phyloP scores from a whole-genome alignment of 495 filamentous ascomycete species.

The Hypoxylon lienhwacheense region DNA sequence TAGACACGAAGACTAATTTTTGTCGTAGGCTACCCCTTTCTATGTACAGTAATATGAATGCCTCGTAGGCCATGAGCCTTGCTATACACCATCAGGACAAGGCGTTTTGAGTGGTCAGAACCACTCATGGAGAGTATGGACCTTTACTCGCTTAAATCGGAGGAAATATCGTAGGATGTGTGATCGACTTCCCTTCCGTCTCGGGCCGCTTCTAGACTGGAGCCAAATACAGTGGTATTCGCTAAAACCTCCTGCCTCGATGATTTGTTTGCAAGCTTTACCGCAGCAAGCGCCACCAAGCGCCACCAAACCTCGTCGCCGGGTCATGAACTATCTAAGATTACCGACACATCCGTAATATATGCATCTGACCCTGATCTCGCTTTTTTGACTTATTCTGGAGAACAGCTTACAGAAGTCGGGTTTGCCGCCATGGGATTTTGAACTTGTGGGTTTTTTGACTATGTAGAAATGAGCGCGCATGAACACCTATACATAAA shows the following conservation, averaged over 20 bases:
- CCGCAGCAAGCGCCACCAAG: conserved; percentile 22
- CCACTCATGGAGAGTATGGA: conserved; percentile 2
- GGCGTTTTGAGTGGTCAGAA: too few species aligned
- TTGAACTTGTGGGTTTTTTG: not conserved
- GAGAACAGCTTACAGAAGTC: conserved; percentile 1
- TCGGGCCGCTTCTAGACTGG: conserved; percentile 23
- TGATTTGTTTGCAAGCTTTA: not conserved
- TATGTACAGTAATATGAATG: too few species aligned
- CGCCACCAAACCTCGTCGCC: conserved; percentile 5
- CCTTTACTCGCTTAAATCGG: too few species aligned
- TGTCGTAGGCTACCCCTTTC: conserved; percentile 17
- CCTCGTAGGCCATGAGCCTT: too few species aligned
- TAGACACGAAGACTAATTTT: conserved; percentile 4
- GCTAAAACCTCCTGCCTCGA: not conserved
- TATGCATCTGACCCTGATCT: conserved; percentile 2
- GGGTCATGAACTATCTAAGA: conserved; percentile 28
- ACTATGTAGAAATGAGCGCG: conserved; percentile 3
- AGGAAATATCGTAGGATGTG: not conserved
- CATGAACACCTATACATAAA: not conserved
- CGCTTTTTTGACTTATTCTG: conserved; percentile 2
- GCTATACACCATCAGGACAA: too few species aligned
- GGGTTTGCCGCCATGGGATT: not conserved
- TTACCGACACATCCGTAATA: conserved; percentile 14
- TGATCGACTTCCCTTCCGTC: not conserved
- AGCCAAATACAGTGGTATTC: too few species aligned